Evolutionary conservation across 805 yeast genomes (phyloP), one percentile per base, ranked within the genome.

Genomic region (Kazachstania africana): DNA sequence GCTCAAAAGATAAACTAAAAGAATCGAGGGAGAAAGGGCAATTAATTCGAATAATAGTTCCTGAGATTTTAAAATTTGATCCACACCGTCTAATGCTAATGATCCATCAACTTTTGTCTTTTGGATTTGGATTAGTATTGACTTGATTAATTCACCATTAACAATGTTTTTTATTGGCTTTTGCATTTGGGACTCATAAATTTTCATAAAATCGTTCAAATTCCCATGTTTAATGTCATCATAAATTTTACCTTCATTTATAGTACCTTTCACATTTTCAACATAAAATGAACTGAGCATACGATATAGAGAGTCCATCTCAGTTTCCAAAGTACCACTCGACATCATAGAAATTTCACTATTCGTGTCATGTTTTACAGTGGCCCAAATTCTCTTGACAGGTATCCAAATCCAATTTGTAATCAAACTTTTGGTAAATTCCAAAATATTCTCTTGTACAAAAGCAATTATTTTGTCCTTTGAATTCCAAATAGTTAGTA

Each of bases 21-120:
- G 42, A 15, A 73, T 44, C 31, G 88, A 69, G 1, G 98, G 98
- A 13, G 87, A 70, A 3, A 91, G 76, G 1, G 96, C 95, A 16
- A 91, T 80, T 15, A 83, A 62, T 1, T 94, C 95, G 60, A 88
- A 83, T n/a, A 91, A 91, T 33, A 88, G 68, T 52, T 91, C 94
- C 59, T 88, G 98, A 31, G 91, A 78, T 53, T 84, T 79, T 27
- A 91, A 66, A 42, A 88, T 62, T 50, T 81, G 78, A 56, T 91
- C 97, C 39, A 91, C 87, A 6, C 97, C 97, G 43, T 70, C 72
- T 38, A 88, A 70, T 0, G 95, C 97, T 4, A 85, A 62, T 23
- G 81, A 85, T 6, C 94, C 95, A 53, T 88, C 98, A 5, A 91
- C 96, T 56, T 88, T 88, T 9, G 94, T 78, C 57, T 91, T 88